Conservation (phyloP, 257 asterid genomes). For the Solanum rostratum region DNA sequence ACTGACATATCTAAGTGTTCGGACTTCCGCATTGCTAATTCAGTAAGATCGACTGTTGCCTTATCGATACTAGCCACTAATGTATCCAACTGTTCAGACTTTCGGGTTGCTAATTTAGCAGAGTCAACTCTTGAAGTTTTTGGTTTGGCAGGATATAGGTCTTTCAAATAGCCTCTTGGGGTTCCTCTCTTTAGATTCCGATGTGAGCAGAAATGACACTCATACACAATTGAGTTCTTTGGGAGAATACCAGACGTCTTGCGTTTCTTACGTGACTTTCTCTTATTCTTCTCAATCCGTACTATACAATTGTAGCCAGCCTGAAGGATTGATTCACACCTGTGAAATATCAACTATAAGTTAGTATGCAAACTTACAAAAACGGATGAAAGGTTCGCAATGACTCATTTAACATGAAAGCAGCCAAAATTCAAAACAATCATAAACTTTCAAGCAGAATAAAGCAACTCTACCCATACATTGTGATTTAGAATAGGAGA, state of each 20-base stretch:
- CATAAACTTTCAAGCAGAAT: background rate
- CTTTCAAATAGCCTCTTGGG: slow-evolving; percentile 43
- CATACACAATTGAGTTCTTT: slow-evolving; percentile 51
- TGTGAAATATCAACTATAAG: slow-evolving; percentile 12
- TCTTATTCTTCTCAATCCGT: slow-evolving; percentile 40
- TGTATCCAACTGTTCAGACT: background rate
- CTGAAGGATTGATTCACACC: slow-evolving; percentile 66
- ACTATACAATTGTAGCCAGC: slow-evolving; percentile 54
- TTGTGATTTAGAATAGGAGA: background rate
- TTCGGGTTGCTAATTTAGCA: background rate
- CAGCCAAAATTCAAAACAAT: background rate
- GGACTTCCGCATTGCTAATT: background rate
- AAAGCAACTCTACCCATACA: background rate
- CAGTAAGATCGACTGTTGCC: background rate
- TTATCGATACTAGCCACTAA: background rate
- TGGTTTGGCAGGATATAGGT: slow-evolving; percentile 36
- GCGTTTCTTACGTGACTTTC: slow-evolving; percentile 15
- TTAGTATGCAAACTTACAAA: background rate
- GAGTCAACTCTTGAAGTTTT: slow-evolving; percentile 5
- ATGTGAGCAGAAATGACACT: slow-evolving; percentile 61
- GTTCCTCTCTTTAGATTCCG: slow-evolving; percentile 60
- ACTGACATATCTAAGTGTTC: background rate
- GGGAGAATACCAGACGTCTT: slow-evolving; percentile 19
- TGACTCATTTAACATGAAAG: background rate
- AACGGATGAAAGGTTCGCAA: background rate